A percentile compares a stretch with the other conserved stretches of the same genome.
phyloP scores from a whole-genome alignment of 345 rosid genomes.

The Hibiscus syriacus region DNA sequence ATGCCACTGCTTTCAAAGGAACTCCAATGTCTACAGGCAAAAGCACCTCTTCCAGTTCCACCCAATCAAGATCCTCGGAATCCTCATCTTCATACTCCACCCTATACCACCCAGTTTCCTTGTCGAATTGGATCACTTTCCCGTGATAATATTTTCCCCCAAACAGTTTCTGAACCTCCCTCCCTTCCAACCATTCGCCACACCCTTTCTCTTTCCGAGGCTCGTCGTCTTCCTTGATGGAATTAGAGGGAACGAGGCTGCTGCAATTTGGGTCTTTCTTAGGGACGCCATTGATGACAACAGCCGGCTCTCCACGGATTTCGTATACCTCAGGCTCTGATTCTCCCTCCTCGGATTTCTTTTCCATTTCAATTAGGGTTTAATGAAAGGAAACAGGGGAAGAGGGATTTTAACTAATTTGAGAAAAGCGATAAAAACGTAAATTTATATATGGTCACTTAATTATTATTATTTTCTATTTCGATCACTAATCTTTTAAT shows the following conservation, averaged over 20 bases:
- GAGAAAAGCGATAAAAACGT: too few species aligned
- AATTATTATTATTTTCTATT: too few species aligned
- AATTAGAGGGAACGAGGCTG: constrained; percentile 5
- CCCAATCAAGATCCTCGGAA: constrained; percentile 77
- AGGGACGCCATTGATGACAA: constrained; percentile 72
- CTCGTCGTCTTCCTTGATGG: constrained; percentile 13
- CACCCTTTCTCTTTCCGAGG: constrained; percentile 28
- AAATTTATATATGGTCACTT: too few species aligned
- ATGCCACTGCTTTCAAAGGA: constrained; percentile 55
- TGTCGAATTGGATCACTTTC: constrained; percentile 51
- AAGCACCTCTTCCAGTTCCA: constrained; percentile 57
- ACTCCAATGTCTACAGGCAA: constrained; percentile 59
- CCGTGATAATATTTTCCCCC: constrained; percentile 44
- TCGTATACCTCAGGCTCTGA: constrained; percentile 33
- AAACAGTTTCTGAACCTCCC: constrained; percentile 62
- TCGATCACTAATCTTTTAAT: too few species aligned
- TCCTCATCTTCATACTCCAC: constrained; percentile 86
- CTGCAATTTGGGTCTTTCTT: constrained; percentile 20
- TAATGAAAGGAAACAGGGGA: background rate
- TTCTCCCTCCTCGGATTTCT: constrained; percentile 19
- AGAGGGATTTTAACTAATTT: background rate
- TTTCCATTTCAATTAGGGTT: constrained; percentile 21
- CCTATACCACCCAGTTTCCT: constrained; percentile 66
- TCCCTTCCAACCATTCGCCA: constrained; percentile 86
- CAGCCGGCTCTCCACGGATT: constrained; percentile 73